phyloP scores from a whole-genome alignment of 257 asterid species.

The Plectranthus barbatus region DNA sequence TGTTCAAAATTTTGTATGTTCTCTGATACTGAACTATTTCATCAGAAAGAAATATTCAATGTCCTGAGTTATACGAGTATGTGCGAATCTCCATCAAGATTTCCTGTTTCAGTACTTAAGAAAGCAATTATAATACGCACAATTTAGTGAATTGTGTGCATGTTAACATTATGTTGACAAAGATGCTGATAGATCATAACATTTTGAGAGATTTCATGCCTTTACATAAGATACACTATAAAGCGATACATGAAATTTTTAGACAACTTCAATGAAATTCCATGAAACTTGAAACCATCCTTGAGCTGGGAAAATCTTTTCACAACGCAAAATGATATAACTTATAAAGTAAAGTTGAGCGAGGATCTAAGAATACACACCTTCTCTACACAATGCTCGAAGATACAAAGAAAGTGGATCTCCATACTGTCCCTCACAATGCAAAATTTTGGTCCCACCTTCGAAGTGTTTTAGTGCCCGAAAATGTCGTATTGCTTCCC shows the following conservation, averaged over 20 bases:
- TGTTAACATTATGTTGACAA: background rate
- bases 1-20: background rate
- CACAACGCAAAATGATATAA: background rate
- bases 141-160: background rate
- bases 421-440: slow-evolving; percentile 75
- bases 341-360: background rate
- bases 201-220: background rate
- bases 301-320: background rate
- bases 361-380: slow-evolving; percentile 23
- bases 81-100: background rate
- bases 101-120: background rate
- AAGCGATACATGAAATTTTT: background rate
- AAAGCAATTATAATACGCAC: background rate
- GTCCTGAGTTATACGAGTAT: background rate
- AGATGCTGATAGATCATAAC: slow-evolving; percentile 1
- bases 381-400: slow-evolving; percentile 96
- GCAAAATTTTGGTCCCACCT: slow-evolving; percentile 66
- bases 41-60: background rate
- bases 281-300: background rate
- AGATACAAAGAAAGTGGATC: slow-evolving; percentile 96
- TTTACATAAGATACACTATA: background rate
- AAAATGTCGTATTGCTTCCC: slow-evolving; percentile 92
- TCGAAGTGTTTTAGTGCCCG: slow-evolving; percentile 77
- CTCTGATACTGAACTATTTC: background rate
- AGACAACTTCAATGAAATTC: background rate